Percentiles rank a stretch among this genome's conserved stretches.
phyloP scores from a whole-genome alignment of 768 basidiomycete species.

The Tulasnella sp. region DNA sequence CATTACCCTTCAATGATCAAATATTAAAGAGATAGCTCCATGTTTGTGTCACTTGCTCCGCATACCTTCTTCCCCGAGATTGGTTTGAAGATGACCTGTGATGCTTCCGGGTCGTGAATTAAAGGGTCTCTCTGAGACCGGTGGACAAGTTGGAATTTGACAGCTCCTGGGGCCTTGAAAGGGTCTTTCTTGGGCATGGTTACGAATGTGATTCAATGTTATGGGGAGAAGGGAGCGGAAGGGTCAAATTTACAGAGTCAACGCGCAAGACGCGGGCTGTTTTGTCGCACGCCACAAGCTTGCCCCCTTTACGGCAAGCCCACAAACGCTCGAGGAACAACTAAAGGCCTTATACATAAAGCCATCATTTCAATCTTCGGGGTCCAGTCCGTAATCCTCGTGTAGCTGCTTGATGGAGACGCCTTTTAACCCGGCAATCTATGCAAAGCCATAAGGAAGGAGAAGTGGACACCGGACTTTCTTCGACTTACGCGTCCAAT shows the following conservation, averaged over 20 bases:
- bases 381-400: conserved; percentile 60
- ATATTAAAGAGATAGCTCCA: not conserved
- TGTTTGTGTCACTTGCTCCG: not conserved
- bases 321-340: not conserved
- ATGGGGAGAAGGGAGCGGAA: not conserved
- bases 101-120: conserved; percentile 87
- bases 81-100: conserved; percentile 81
- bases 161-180: conserved; percentile 82
- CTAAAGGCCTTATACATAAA: not conserved
- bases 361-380: conserved; percentile 45
- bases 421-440: conserved; percentile 70
- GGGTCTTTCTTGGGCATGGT: conserved; percentile 76
- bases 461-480: not conserved
- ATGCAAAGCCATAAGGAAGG: not conserved
- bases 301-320: not conserved
- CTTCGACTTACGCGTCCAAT: conserved; percentile 10
- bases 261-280: not conserved
- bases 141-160: conserved; percentile 96
- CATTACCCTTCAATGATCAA: not conserved
- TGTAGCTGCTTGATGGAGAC: conserved; percentile 72
- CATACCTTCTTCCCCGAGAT: conserved; percentile 63
- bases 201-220: not conserved
- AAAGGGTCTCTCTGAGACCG: conserved; percentile 93
- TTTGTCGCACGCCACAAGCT: not conserved
- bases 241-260: conserved; percentile 8